Evolutionary conservation across 129 eudicot species (phyloP).

Genomic region (Artemisia annua): DNA sequence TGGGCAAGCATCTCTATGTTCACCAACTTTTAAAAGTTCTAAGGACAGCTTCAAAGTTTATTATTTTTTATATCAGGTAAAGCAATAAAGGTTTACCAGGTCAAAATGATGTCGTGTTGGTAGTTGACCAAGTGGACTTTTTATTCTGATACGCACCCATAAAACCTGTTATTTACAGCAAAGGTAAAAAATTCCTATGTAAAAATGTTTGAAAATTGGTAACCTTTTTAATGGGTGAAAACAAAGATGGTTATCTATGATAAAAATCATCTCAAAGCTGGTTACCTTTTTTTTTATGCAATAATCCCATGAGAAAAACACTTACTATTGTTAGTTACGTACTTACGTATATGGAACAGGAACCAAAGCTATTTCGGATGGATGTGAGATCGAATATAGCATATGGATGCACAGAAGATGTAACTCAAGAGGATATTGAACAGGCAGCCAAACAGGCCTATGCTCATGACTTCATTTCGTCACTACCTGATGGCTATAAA

Average conservation of each 20-base stretch:
- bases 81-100: not conserved
- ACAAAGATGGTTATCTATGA: not conserved
- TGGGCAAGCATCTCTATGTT: not conserved
- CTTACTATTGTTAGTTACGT: constrained; percentile 11
- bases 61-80: not conserved
- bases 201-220: not conserved
- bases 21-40: not conserved
- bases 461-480: constrained; percentile 83
- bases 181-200: not conserved
- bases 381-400: constrained; percentile 88
- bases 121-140: not conserved
- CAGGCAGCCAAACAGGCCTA: constrained; percentile 87
- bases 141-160: not conserved
- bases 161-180: not conserved
- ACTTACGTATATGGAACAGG: constrained; percentile 44
- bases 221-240: constrained; percentile 2
- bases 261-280: not conserved
- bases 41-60: not conserved
- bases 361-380: constrained; percentile 91
- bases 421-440: constrained; percentile 76
- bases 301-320: not conserved
- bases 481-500: constrained; percentile 80
- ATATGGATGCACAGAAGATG: constrained; percentile 78
- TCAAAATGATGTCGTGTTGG: constrained; percentile 8
- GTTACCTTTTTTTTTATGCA: not conserved